Evolutionary conservation across 768 basidiomycete species (phyloP), one percentile per base, ranked within the genome.

Genomic region (Lactarius pseudohatsudake): DNA sequence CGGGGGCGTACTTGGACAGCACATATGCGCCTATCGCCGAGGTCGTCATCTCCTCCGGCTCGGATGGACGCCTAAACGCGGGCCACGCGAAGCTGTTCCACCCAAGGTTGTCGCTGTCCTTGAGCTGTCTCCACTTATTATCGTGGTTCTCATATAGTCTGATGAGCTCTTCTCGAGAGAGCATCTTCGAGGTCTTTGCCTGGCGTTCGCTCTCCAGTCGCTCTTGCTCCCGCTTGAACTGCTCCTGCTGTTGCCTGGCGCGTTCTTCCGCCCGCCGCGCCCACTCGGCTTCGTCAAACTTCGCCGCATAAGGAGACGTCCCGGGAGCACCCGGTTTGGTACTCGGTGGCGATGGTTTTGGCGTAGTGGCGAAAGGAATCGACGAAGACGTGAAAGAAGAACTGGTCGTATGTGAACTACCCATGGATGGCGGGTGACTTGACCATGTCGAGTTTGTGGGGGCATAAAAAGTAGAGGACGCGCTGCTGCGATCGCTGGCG

Each of bases 11-110:
- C 13, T 83, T 78, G 18, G 86, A 86, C 64, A 84, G 77, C 72
- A 91, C 80, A 70, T 91, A 91, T 38, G 85, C 83, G 54, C 79
- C 79, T 71, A 92, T 82, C 11, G 80, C 82, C 3, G 75, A 69
- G 4, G 80, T 77, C 5, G 85, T 86, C 69, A 91, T 81, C 11
- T 89, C 87, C 41, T 89, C 89, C 7, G 86, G 83, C 55, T 72
- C 74, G 40, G 74, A 78, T 7, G 89, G 86, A 55, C 78, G 75
- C 73, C 81, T 84, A 74, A 86, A 78, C 79, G 86, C 80, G 1
- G 91, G 90, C 90, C 90, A 92, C 10, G 90, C 90, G 72, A 92
- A 86, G 71, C 83, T 81, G 36, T 81, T 79, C 90, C 89, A 91
- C 41, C 77, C 80, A 65, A 90, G 76, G 62, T 79, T 78, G 53